A percentile compares a stretch with the other conserved stretches of the same genome.
These are phyloP conservation scores for Saccharomyces hybrid DNA, from an alignment of 1,139 yeast genomes.

Conservation along the genomic window DNA sequence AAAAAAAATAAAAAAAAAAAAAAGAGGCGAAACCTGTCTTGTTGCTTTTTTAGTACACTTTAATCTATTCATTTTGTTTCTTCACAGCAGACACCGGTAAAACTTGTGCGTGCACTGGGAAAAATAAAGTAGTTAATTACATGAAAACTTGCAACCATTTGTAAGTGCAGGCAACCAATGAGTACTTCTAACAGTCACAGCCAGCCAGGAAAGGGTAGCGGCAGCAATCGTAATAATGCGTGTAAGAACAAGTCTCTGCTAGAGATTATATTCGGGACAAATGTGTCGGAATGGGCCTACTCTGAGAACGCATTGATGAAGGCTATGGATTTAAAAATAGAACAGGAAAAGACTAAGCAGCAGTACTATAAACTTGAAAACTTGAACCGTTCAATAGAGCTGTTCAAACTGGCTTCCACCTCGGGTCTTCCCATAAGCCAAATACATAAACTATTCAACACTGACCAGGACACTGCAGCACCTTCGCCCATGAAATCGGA, in stretches of 20 bases:
- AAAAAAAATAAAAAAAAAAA: not conserved
- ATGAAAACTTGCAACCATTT: not conserved
- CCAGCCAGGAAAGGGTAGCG: not conserved
- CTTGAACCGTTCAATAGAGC: constrained; percentile 50
- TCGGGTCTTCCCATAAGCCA: constrained; percentile 60
- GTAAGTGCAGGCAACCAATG: not conserved
- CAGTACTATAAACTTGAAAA: constrained; percentile 65
- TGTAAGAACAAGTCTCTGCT: constrained; percentile 4
- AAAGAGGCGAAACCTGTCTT: not conserved
- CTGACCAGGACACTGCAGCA: constrained; percentile 10
- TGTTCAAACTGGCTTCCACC: constrained; percentile 53
- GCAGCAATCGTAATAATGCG: not conserved
- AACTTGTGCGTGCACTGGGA: not conserved
- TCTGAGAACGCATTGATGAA: constrained; percentile 56
- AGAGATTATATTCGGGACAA: constrained; percentile 20
- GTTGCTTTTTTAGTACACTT: not conserved
- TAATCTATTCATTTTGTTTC: not conserved
- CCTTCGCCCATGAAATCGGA: not conserved
- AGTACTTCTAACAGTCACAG: not conserved
- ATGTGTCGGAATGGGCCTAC: constrained; percentile 15
- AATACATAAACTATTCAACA: constrained; percentile 55
- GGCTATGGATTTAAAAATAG: constrained; percentile 57
- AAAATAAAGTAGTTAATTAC: not conserved
- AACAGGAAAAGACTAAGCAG: constrained; percentile 81
- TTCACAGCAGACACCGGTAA: not conserved